A percentile compares a stretch with the other conserved stretches of the same genome.
Evolutionary conservation across 306 rosid species (phyloP).

Genomic region (Inga leiocalycina): DNA sequence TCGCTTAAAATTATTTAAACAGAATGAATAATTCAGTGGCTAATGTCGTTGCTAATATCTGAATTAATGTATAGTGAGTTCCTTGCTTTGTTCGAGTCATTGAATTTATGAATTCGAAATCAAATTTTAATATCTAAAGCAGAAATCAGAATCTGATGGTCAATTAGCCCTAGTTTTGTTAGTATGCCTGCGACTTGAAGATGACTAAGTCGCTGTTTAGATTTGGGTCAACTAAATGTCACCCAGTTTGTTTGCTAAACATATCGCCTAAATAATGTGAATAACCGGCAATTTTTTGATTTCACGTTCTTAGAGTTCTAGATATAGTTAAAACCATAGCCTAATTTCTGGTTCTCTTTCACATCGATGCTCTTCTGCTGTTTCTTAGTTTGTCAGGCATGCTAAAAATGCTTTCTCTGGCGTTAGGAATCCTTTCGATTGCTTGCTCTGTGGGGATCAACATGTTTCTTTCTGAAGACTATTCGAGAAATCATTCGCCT

Average conservation of each 20-base stretch:
- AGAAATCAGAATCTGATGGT: not conserved
- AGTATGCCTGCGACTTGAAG: no score
- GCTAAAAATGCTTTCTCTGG: not conserved
- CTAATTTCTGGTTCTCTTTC: no score
- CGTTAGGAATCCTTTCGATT: constrained; percentile 60
- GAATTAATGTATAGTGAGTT: not conserved
- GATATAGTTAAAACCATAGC: no score
- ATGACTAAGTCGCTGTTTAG: no score
- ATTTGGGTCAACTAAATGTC: no score
- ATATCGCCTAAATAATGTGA: no score
- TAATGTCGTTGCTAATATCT: not conserved
- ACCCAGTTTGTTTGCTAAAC: no score
- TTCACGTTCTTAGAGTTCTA: no score
- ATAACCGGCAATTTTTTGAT: no score
- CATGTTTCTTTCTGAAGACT: constrained; percentile 65
- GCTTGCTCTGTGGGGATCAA: constrained; percentile 63
- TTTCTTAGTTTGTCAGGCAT: no score
- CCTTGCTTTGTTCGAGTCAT: not conserved
- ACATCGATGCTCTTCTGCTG: no score
- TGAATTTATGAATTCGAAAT: constrained; percentile 7
- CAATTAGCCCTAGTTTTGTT: no score
- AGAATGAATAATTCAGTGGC: not conserved
- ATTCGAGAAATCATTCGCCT: constrained; percentile 60
- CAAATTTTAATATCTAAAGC: not conserved
- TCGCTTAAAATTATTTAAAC: not conserved